Conservation (phyloP, 306 rosid genomes). For the Gynostemma pentaphyllum region DNA sequence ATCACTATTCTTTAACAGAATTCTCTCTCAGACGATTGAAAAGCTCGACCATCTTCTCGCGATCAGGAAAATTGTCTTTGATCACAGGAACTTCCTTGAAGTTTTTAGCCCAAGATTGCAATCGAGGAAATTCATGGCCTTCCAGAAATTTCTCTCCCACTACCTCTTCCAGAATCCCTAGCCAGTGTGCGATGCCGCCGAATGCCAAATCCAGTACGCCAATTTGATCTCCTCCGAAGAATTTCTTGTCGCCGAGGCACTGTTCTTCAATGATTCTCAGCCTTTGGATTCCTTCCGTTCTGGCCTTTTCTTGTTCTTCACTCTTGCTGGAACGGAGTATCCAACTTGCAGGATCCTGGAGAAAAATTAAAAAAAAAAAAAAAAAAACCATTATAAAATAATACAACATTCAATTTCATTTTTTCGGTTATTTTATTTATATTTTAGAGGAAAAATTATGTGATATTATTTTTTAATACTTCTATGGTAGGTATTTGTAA, state of each 20-base stretch:
- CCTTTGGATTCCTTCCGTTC: neutral
- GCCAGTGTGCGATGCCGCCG: slow-evolving; percentile 12
- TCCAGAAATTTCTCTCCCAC: slow-evolving; percentile 17
- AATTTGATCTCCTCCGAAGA: slow-evolving; percentile 20
- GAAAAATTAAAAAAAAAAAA: neutral
- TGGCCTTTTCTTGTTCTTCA: slow-evolving; percentile 16
- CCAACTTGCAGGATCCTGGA: neutral
- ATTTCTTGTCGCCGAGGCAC: slow-evolving; percentile 17
- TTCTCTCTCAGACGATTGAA: neutral
- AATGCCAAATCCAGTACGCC: slow-evolving; percentile 17
- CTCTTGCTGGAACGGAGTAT: neutral
- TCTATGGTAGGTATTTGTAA: too few relatives aligned
- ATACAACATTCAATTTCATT: too few relatives aligned
- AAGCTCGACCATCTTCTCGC: slow-evolving; percentile 1
- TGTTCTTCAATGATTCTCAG: slow-evolving; percentile 17
- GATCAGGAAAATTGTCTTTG: slow-evolving; percentile 28
- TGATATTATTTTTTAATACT: too few relatives aligned
- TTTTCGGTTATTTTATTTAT: neutral
- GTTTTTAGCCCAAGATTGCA: slow-evolving; percentile 31
- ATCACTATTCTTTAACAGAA: too few relatives aligned
- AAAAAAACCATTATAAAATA: too few relatives aligned
- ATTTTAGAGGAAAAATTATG: too few relatives aligned
- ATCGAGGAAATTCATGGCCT: slow-evolving; percentile 18
- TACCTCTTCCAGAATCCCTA: slow-evolving; percentile 11
- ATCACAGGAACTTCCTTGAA: slow-evolving; percentile 28